Evolutionary conservation across 2,329 filamentous ascomycete genomes (phyloP).

Genomic region (Orbilia oligospora): DNA sequence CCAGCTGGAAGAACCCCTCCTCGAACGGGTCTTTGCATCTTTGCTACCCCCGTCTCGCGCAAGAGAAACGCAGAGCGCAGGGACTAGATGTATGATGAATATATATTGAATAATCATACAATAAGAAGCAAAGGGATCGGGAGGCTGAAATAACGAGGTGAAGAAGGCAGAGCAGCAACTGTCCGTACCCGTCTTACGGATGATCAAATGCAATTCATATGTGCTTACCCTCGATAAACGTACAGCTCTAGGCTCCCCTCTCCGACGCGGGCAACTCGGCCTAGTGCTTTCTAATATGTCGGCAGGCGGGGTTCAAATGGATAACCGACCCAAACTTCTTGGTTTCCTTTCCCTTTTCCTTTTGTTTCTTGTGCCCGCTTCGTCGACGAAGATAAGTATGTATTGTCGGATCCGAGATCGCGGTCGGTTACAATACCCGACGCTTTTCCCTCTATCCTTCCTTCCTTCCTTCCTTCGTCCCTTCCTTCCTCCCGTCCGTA

Average conservation of each 20-base stretch:
- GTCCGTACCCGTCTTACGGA: conserved; percentile 38
- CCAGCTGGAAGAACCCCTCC: not conserved
- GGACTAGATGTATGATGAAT: not conserved
- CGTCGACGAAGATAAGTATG: not conserved
- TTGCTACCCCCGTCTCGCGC: not conserved
- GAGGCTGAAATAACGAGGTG: conserved; percentile 28
- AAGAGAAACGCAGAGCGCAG: conserved; percentile 12
- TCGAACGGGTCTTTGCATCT: conserved; percentile 13
- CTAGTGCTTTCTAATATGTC: conserved; percentile 23
- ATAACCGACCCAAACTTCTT: conserved; percentile 16
- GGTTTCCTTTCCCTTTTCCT: not conserved
- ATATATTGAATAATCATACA: not conserved
- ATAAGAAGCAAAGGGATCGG: conserved; percentile 1
- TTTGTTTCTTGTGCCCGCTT: conserved; percentile 6
- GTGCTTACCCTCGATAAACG: conserved; percentile 46
- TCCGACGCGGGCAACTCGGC: conserved; percentile 14
- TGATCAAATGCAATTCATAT: conserved; percentile 40
- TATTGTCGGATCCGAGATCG: conserved; percentile 19
- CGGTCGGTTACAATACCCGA: conserved; percentile 13
- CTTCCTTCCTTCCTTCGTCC: conserved; percentile 11
- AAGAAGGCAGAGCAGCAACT: conserved; percentile 16
- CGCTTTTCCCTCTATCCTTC: not conserved
- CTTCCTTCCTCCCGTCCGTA: conserved; percentile 29
- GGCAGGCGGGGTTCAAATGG: conserved; percentile 26
- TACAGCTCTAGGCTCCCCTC: not conserved